Evolutionary conservation across 805 yeast genomes (phyloP).

Genomic region (Scheffersomyces ergatensis): DNA sequence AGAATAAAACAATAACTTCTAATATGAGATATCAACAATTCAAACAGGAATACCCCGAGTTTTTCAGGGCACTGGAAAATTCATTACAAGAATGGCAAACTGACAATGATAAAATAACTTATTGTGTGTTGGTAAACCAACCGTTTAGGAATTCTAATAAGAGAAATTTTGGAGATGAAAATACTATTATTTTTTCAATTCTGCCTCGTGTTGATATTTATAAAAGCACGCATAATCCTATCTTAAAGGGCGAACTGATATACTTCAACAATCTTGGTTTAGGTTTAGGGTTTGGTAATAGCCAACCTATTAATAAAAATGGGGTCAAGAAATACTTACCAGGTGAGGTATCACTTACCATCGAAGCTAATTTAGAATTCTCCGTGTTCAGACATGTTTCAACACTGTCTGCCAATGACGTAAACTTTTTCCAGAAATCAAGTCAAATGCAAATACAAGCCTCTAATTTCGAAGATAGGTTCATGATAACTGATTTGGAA

Average conservation of each 20-base stretch:
- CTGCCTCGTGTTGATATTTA: constrained; percentile 63
- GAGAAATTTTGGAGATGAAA: constrained; percentile 64
- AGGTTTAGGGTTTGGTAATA: constrained; percentile 80
- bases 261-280: constrained; percentile 74
- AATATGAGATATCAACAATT: constrained; percentile 53
- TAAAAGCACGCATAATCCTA: constrained; percentile 24
- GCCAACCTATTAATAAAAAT: constrained; percentile 57
- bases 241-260: constrained; percentile 35
- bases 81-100: constrained; percentile 29
- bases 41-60: constrained; percentile 44
- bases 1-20: constrained; percentile 26
- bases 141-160: constrained; percentile 82
- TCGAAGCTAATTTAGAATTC: constrained; percentile 77
- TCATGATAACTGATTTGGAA: constrained; percentile 72
- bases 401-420: constrained; percentile 13
- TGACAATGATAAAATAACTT: constrained; percentile 46
- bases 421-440: constrained; percentile 25
- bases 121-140: constrained; percentile 60
- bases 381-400: constrained; percentile 75
- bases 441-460: constrained; percentile 10
- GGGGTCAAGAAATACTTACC: constrained; percentile 49
- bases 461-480: constrained; percentile 60
- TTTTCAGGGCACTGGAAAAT: constrained; percentile 25
- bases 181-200: constrained; percentile 61
- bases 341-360: constrained; percentile 76